A percentile compares a stretch with the other conserved stretches of the same genome.
phyloP scores from a whole-genome alignment of 352 stramenopile species.

The Globisporangium cystogenes region DNA sequence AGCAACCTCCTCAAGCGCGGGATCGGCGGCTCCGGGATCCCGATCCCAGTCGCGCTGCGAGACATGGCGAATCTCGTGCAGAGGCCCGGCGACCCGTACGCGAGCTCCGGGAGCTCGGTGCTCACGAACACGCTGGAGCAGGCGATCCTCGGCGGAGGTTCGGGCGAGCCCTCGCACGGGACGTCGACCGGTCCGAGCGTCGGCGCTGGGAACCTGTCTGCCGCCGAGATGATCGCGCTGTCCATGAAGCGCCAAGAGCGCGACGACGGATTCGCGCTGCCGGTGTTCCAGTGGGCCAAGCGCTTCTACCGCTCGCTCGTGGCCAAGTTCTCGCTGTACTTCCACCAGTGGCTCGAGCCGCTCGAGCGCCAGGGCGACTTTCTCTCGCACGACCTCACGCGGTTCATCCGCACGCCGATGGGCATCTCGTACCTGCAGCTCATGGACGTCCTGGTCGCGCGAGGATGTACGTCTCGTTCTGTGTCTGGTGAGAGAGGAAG shows the following conservation, averaged over 20 bases:
- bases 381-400: slow-evolving; percentile 56
- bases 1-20: slow-evolving; percentile 52
- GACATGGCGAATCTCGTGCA: slow-evolving; percentile 25
- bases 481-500: not conserved
- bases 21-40: slow-evolving; percentile 20
- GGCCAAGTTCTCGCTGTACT: slow-evolving; percentile 82
- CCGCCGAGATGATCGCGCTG: slow-evolving; percentile 75
- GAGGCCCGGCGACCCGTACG: slow-evolving; percentile 42
- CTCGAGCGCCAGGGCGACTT: slow-evolving; percentile 63
- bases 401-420: slow-evolving; percentile 67
- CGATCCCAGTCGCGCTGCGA: slow-evolving; percentile 15
- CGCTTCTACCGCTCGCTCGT: slow-evolving; percentile 80
- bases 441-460: slow-evolving; percentile 74
- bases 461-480: slow-evolving; percentile 36
- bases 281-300: slow-evolving; percentile 79
- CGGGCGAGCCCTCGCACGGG: not conserved
- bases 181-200: not conserved
- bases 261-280: slow-evolving; percentile 72
- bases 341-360: slow-evolving; percentile 67
- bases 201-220: slow-evolving; percentile 19
- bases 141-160: slow-evolving; percentile 41
- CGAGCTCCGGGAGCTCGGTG: slow-evolving; percentile 24
- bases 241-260: slow-evolving; percentile 70
- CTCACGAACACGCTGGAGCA: slow-evolving; percentile 63
- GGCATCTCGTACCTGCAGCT: slow-evolving; percentile 79